Base-by-base conservation (phyloP, 129 eudicot species). In the Solidago caesia region DNA sequence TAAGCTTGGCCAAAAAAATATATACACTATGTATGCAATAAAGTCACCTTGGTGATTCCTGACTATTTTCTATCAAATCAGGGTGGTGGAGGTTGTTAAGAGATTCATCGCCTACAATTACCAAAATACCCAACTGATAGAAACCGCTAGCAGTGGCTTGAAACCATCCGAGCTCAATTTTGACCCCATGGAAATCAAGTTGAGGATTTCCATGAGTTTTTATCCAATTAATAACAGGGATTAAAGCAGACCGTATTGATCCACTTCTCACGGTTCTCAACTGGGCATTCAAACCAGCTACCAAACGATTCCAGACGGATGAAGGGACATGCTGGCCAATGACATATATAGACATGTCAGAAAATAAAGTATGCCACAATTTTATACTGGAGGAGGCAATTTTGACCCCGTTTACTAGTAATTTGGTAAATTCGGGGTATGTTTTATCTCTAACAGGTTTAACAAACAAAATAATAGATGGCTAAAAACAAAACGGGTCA, bases 111-210 rank as follows among this genome's bases (percentile, higher is more conserved):
- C 88, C 92, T 60, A 83, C 87, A 57, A 86, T 74, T 44, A 87
- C 98, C 85, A 88, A 80, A 70, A 92, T 89, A 45, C 93, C 95
- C 77, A 89, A 64, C 87, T 91, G 97, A 80, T 88, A 91, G 69
- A 84, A 91, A 70, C 97, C 94, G 48, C 87, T 88, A 67, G 97
- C 87, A 71, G 97, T 91, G 55, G 95, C 97, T 75, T 91, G 95
- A 85, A 91, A 91, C 95, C 95, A 91, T 44, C 94, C 95, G 0
- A 91, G 88, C 77, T 91, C 95, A 74, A 91, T 74, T 73, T 79
- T 82, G 48, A 86, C 89, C 62, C 95, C 95, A 64, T 91, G 97
- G 79, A 91, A 91, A 68, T 88, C 97, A 69, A 91, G 95, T 64
- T 91, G 97, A 55, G 95, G 89, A 83, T 86, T 91, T 39, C 82